Percentiles rank a stretch among this genome's conserved stretches.
Evolutionary conservation across 345 rosid genomes (phyloP).

Genomic region (Dimocarpus longan): DNA sequence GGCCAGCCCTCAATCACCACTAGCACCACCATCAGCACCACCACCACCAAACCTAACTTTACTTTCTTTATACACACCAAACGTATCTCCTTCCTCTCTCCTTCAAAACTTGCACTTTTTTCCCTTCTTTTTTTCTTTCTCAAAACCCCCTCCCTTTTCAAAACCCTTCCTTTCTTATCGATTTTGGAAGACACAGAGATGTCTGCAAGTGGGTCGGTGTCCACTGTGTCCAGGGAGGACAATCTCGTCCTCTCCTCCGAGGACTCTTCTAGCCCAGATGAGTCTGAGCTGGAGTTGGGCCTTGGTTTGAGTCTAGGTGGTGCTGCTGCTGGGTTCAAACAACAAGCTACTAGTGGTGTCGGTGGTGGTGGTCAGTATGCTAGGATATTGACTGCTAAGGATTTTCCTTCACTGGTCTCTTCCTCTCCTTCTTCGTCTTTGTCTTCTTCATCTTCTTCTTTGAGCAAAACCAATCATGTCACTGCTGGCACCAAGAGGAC

Average conservation of each 20-base stretch:
- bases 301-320: conserved; percentile 65
- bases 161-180: not conserved
- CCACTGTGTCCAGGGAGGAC: conserved; percentile 63
- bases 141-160: not conserved
- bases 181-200: conserved; percentile 5
- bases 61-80: not conserved
- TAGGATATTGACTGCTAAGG: conserved; percentile 60
- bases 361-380: conserved; percentile 27
- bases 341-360: conserved; percentile 26
- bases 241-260: conserved; percentile 60
- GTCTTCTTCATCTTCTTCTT: conserved; percentile 57
- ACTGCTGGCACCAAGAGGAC: conserved; percentile 63
- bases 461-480: conserved; percentile 47
- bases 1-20: conserved; percentile 34
- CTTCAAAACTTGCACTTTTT: not conserved
- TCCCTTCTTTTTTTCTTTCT: not conserved
- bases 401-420: conserved; percentile 42
- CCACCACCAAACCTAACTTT: conserved; percentile 16
- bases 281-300: conserved; percentile 59
- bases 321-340: conserved; percentile 29
- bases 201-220: conserved; percentile 42
- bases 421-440: conserved; percentile 32
- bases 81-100: conserved; percentile 21
- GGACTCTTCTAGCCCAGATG: conserved; percentile 75
- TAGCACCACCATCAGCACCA: conserved; percentile 11